Evolutionary conservation across 768 basidiomycete species (phyloP).

Genomic region (Dacryopinax spathularia): DNA sequence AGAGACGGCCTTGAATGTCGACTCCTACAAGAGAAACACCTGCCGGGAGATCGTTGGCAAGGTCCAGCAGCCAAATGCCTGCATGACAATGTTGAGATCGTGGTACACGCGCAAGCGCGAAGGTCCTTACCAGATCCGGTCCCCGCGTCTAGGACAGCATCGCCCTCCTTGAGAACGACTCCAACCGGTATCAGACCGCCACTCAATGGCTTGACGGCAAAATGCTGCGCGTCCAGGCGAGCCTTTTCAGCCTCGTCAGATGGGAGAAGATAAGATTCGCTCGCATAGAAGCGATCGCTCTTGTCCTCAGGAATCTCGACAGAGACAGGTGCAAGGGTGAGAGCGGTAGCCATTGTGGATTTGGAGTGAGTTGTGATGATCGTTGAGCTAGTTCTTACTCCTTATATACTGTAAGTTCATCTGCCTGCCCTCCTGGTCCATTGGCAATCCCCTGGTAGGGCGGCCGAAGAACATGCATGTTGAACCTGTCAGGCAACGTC

Average conservation of each 20-base stretch:
- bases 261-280: background rate
- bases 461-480: too few relatives aligned
- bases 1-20: conserved; percentile 13
- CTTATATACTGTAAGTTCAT: too few relatives aligned
- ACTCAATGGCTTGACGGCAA: background rate
- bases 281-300: background rate
- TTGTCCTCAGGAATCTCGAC: background rate
- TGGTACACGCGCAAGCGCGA: background rate
- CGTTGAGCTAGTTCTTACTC: too few relatives aligned
- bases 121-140: background rate
- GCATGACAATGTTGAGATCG: background rate
- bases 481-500: too few relatives aligned
- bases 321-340: too few relatives aligned
- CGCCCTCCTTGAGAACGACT: background rate
- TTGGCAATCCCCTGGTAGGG: too few relatives aligned
- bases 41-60: conserved; percentile 4
- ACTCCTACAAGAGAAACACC: conserved; percentile 10
- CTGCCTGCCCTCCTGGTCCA: too few relatives aligned
- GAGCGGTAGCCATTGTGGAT: background rate
- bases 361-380: background rate
- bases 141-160: background rate
- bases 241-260: background rate
- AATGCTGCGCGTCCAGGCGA: background rate
- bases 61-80: conserved; percentile 15
- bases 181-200: background rate